Evolutionary conservation across 306 rosid species (phyloP), one percentile per base, ranked within the genome.

Genomic region (barrel medic (Medicago truncatula)): DNA sequence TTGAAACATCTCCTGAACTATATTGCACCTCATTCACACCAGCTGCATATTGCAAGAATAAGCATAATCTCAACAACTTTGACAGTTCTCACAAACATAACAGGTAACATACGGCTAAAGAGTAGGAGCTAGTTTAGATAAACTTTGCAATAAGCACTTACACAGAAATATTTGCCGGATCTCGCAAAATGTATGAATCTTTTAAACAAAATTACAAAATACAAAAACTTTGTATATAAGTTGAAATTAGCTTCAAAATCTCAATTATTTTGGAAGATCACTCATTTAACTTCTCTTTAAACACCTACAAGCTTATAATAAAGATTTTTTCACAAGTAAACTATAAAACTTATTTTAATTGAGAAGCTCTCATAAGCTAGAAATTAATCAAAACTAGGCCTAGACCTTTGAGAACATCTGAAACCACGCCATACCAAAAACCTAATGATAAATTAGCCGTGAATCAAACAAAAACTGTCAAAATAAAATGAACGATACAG

Each of bases 21-120:
- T 96, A 96, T 76, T 87, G 91, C 92, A 92, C 76, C 38, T 85
- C 84, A 85, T 85, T 81, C 85, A 72, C 85, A 47, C 91, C 86
- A 71, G 85, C 97, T 96, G 89, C 80, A 74, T 41, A 73, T 73
- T 71, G 49, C 54, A 78, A 28, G 60, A 58, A 79, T 21, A 28
- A 63, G 28, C 43, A 36, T 21, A 71, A 47, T 54, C 60, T 71
- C 20, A 84, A 56, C 53, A 67, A 38, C 74, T 70, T 56, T 46
- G 46, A 58, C 47, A 79, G 40, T 83, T 74, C 39, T 40, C 38
- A 67, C 34, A 67, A 63, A 40, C 59, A 52, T 59, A 46, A 61
- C 71, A 76, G 71, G 50, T 67, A n/a, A 81, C 73, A 4, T 17
- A 34, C 44, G 43, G 81, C 8, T 38, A 71, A 65, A 70, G 23